phyloP scores from a whole-genome alignment of 2,329 filamentous ascomycete genomes.

The Sporothrix brunneoviolacea region DNA sequence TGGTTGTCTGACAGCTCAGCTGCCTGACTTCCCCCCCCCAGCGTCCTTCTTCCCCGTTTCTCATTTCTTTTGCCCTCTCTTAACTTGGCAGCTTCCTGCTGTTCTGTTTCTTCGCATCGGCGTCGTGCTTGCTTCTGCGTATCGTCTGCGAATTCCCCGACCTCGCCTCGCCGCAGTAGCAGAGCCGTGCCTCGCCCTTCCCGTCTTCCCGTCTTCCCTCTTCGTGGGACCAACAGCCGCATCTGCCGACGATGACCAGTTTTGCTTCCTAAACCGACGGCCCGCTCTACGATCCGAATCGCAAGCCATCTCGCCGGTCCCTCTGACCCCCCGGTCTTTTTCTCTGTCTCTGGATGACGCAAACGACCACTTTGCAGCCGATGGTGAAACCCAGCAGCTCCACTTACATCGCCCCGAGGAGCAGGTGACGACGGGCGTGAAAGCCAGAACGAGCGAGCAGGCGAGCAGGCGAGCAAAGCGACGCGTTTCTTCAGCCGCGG shows the following conservation, averaged over 20 bases:
- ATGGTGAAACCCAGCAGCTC: conserved; percentile 8
- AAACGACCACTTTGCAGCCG: background rate
- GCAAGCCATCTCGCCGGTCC: no score
- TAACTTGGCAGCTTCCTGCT: no score
- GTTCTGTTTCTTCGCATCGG: no score
- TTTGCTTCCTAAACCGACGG: background rate
- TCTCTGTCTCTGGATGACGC: conserved; percentile 1
- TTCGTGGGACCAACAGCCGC: no score
- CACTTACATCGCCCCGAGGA: conserved; percentile 5
- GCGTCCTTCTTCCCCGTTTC: background rate
- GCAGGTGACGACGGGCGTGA: background rate
- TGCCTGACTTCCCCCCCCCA: background rate
- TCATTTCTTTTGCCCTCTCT: background rate
- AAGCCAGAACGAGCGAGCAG: background rate
- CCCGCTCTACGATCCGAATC: no score
- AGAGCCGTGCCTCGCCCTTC: no score
- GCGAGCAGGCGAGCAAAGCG: background rate
- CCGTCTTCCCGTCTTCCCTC: no score
- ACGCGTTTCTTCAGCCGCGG: no score
- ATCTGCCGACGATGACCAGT: background rate
- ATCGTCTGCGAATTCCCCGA: no score
- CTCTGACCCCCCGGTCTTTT: no score
- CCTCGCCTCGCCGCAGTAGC: no score
- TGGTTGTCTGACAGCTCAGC: background rate
- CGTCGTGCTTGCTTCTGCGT: no score